phyloP scores from a whole-genome alignment of 441 rosid species.

The Gossypium lobatum region DNA sequence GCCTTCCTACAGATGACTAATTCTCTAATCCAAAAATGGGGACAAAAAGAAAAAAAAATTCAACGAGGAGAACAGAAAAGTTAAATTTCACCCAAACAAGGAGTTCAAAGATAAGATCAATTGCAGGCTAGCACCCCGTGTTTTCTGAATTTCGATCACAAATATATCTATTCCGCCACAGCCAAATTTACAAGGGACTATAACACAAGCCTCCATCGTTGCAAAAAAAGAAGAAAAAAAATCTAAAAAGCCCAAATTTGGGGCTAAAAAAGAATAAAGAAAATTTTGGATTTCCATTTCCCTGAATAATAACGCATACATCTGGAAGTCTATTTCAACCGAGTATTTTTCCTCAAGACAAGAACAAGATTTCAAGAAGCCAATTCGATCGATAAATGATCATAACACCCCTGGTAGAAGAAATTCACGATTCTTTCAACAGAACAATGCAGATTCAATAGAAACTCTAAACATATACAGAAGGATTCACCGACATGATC shows the following conservation, averaged over 20 bases:
- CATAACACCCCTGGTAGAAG: neutral
- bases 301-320: neutral
- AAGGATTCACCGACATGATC: neutral
- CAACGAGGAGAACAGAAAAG: neutral
- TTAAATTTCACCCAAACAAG: neutral
- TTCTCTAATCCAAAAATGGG: neutral
- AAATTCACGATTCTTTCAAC: neutral
- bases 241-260: neutral
- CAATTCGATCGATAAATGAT: neutral
- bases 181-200: neutral
- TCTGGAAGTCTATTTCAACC: neutral
- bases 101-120: neutral
- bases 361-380: neutral
- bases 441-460: conserved; percentile 8
- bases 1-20: neutral
- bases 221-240: neutral
- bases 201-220: neutral
- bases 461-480: neutral
- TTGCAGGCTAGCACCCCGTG: neutral
- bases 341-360: neutral
- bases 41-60: neutral
- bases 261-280: neutral
- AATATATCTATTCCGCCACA: neutral
- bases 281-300: neutral
- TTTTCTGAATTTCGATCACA: neutral